Base-by-base conservation (phyloP, 495 filamentous ascomycete genomes). In the Podospora australis region DNA sequence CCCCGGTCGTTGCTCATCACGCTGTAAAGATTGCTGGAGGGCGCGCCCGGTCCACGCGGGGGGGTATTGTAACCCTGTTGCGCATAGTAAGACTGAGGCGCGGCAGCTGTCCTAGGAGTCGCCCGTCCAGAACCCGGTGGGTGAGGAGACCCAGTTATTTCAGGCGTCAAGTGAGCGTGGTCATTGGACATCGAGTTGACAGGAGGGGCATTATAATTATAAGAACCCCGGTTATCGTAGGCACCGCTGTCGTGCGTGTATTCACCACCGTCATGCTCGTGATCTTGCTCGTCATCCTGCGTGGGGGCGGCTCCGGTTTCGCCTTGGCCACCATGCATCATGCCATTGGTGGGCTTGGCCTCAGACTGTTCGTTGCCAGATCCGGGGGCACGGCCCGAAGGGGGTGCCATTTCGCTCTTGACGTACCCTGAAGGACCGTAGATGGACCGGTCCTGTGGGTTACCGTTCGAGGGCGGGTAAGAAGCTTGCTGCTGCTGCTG, bases 381-480 rank as follows among this genome's bases (percentile, higher is more conserved):
- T 17, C 75, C 79, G 3, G 73, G 64, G 5, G 77, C 70, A 38
- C 84, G 73, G 42, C 72, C 78, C 6, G 87, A 77, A 3, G 90
- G 90, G 7, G 91, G 90, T 0, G 85, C 90, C 90, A 97, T 96
- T 43, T 96, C 90, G 56, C 70, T 86, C 70, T 91, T 95, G 53
- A 89, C 72, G 57, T 95, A 95, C 50, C 64, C 77, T n/a, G 73
- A 59, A 35, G 80, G 77, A 1, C 77, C 72, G 60, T 90, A 95
- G 3, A 83, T 71, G 38, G 79, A 72, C 68, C 91, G 82, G n/a
- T 80, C 79, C 39, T 82, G 81, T 22, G 81, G 78, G 6, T 75
- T 72, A 43, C 80, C 69, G 14, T 78, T 78, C 11, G 78, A 75
- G 10, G 84, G 77, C 9, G 82, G 70, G 55, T 95, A 95, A 13